phyloP scores from a whole-genome alignment of 1,139 yeast species.

The Magnusiomyces ingens region DNA sequence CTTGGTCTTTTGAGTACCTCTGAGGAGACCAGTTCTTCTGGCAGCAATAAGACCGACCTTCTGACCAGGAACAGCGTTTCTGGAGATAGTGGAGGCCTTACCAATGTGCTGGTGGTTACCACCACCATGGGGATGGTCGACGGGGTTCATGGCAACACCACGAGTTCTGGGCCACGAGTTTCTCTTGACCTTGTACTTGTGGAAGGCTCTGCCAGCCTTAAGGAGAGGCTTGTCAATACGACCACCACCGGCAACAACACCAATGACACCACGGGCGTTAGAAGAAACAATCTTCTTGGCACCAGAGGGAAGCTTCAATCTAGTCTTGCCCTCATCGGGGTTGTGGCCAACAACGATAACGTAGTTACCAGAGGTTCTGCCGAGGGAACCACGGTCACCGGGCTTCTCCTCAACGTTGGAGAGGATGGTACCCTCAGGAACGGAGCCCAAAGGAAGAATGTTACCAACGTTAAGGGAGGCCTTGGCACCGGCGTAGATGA shows the following conservation, averaged over 20 bases:
- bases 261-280: conserved; percentile 98
- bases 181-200: conserved; percentile 98
- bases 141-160: conserved; percentile 99
- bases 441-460: conserved; percentile 92
- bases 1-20: conserved; percentile 99
- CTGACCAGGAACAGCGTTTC: conserved; percentile 99
- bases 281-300: conserved; percentile 95
- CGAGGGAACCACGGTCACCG: conserved; percentile 99
- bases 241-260: conserved; percentile 99
- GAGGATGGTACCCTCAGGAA: conserved; percentile 99
- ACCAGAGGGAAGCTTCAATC: conserved; percentile 98
- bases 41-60: conserved; percentile 99
- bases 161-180: conserved; percentile 99
- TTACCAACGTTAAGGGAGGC: conserved; percentile 97
- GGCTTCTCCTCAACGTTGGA: conserved; percentile 98
- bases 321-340: conserved; percentile 98
- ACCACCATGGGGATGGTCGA: conserved; percentile 99
- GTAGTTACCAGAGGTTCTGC: conserved; percentile 99
- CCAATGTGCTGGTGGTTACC: conserved; percentile 99
- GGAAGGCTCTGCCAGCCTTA: conserved; percentile 99
- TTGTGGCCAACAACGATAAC: conserved; percentile 98
- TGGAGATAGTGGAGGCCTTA: conserved; percentile 99
- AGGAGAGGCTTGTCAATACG: conserved; percentile 98
- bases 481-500: conserved; percentile 97
- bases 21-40: conserved; percentile 99